A percentile compares a stretch with the other conserved stretches of the same genome.
Conservation (phyloP, 768 basidiomycete genomes). For the Suillus subaureus region DNA sequence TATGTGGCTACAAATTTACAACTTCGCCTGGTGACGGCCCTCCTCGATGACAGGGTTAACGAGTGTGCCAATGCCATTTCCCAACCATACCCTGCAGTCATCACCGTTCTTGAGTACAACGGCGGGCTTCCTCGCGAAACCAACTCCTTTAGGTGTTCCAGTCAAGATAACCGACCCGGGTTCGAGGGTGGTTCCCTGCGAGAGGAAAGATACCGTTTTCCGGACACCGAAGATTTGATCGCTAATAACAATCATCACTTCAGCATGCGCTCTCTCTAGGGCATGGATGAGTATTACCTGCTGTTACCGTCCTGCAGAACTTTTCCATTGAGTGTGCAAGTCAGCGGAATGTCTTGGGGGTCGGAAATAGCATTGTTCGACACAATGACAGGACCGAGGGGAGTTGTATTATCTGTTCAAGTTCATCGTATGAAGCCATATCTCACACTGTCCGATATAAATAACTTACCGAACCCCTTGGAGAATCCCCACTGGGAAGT, state of each 20-base stretch:
- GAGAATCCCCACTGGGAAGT: conserved; percentile 89
- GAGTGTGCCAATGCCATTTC: conserved; percentile 76
- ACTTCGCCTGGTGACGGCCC: conserved; percentile 39
- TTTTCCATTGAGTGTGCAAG: conserved; percentile 65
- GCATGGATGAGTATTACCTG: conserved; percentile 43
- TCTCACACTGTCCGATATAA: not conserved
- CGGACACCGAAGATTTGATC: conserved; percentile 82
- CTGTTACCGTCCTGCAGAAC: conserved; percentile 77
- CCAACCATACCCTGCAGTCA: conserved; percentile 66
- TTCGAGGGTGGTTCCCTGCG: conserved; percentile 81
- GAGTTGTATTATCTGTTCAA: conserved; percentile 43
- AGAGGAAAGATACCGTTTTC: conserved; percentile 78
- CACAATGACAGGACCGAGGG: conserved; percentile 82
- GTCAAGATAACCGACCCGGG: conserved; percentile 85
- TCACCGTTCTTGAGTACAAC: conserved; percentile 77
- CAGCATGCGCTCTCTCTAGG: not conserved
- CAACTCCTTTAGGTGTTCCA: conserved; percentile 81
- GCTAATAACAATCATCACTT: conserved; percentile 37
- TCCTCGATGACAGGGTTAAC: conserved; percentile 82
- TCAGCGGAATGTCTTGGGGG: conserved; percentile 65
- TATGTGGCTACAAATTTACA: conserved; percentile 32
- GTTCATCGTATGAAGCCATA: not conserved
- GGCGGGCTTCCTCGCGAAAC: conserved; percentile 73
- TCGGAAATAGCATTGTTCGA: conserved; percentile 63
- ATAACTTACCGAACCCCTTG: conserved; percentile 73